Base-by-base conservation (phyloP, 2,329 filamentous ascomycete species). In the Pezicula neosporulosa region DNA sequence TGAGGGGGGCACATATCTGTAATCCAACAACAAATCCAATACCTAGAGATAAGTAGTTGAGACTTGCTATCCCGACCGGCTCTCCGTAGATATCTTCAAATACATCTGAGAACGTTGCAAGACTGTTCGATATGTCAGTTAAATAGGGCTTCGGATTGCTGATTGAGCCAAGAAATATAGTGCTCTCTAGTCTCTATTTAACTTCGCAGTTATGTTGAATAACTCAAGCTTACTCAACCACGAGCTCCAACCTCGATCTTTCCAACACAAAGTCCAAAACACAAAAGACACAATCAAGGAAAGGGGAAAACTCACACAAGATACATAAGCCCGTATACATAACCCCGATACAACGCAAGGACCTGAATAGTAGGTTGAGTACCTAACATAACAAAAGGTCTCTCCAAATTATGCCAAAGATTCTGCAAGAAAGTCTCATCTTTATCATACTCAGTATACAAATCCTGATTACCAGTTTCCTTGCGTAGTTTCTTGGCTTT, bases 231-330 rank as follows among this genome's bases (percentile, higher is more conserved):
- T 21, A 21, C 21, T 21, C 21, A 5, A 21, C 21, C 21, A 21
- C 21, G 21, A 21, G 5, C 21, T 5, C 21, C 21, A 3, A 21
- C 21, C n/a, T n/a, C n/a, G 21, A 5, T 72, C 67, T 0, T 62
- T 55, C 1, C 63, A 70, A 79, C 80, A 87, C 1, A 87, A 69
- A 0, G 66, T 60, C 0, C 83, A 77, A 55, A 84, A 85, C 2
- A 77, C 85, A 0, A 80, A 77, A 0, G 87, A 73, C 35, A 73
- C 71, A 6, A 81, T 66, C 12, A 16, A 37, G 12, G 35, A n/a
- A 13, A 6, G 6, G 18, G 18, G 37, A 8, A 39, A 8, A 39
- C 37, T 19, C 15, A 39, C 7, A 74, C 72, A 5, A 82, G 65
- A 57, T 78, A 81, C 16, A 80, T 68, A 48, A 76, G 69, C 9